Conservation (phyloP, 129 eudicot species). For the Chrysanthemum makinoi region DNA sequence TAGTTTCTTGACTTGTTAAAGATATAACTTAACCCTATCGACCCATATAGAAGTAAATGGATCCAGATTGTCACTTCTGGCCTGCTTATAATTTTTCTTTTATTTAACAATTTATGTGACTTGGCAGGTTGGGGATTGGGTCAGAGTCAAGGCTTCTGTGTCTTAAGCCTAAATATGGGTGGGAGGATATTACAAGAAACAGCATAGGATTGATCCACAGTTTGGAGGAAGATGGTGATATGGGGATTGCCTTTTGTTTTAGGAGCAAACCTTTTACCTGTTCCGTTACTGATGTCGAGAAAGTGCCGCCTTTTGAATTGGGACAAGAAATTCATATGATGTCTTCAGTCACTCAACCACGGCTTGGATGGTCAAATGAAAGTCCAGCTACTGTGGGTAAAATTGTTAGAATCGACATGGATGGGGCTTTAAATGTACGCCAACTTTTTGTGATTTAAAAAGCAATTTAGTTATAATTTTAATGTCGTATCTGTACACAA, state of each 20-base stretch:
- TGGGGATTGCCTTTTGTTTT: slow-evolving; percentile 95
- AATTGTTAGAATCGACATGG: slow-evolving; percentile 89
- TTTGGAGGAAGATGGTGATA: slow-evolving; percentile 97
- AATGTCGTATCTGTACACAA: background rate
- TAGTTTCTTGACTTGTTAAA: background rate
- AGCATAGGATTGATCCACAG: slow-evolving; percentile 93
- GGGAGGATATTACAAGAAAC: slow-evolving; percentile 89
- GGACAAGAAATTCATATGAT: slow-evolving; percentile 89
- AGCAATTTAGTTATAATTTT: background rate
- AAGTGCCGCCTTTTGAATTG: slow-evolving; percentile 87
- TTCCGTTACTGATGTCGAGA: slow-evolving; percentile 94
- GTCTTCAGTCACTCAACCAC: slow-evolving; percentile 79
- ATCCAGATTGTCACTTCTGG: background rate
- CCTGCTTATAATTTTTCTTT: background rate
- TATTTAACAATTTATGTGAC: slow-evolving; percentile 14
- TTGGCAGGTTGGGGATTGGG: slow-evolving; percentile 96
- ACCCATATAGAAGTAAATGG: background rate
- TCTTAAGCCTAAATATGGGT: slow-evolving; percentile 96
- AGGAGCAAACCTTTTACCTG: slow-evolving; percentile 89
- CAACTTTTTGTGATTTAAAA: background rate
- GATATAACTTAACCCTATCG: background rate
- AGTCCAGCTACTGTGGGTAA: slow-evolving; percentile 92
- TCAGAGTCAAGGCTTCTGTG: slow-evolving; percentile 86
- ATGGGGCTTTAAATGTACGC: slow-evolving; percentile 92
- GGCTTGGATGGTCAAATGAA: slow-evolving; percentile 98